Base-by-base conservation (phyloP, 176 grass and related monocot species). In the Aegilops speltoides region DNA sequence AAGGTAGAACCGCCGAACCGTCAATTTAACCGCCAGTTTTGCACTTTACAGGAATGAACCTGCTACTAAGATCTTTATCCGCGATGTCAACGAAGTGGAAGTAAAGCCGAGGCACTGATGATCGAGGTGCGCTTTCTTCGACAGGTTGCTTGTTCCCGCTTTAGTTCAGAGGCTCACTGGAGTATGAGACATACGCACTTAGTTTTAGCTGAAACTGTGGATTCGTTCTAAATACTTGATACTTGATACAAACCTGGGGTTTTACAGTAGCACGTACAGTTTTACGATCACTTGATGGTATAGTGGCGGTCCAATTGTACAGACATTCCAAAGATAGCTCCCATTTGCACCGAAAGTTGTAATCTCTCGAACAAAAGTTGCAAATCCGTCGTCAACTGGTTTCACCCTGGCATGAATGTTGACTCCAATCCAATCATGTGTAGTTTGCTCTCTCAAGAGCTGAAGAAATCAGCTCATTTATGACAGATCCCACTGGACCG, bases 51-150 rank as follows among this genome's bases (percentile, higher is more conserved):
- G 93, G 20, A 89, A 89, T 66, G 88, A 87, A 46, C 60, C 91
- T 68, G 86, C 80, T 80, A 81, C 89, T 80, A 81, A 78, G 6
- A 89, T 95, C 76, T 95, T 91, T 50, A 85, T 91, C 59, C 62
- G 84, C 26, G 81, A 77, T 23, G 86, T 95, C 36, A 82, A 89
- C 73, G 86, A 93, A 80, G 67, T 91, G 2, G 84, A 95, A 86
- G 91, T 93, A 73, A 93, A 93, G 82, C 93, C 93, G 19, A 95
- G 90, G 86, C 81, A 66, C 36, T 23, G 36, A 45, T 20, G 5
- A 67, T 38, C 15, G 62, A 81, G 25, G 62, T 48, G 40, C 17
- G 79, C 6, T 43, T 75, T 31, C 57, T 84, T 43, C 82, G 20
- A 8, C 69, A 84, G 70, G 24, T 75, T 60, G 37, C 11, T 72